Conservation (phyloP, 2,329 filamentous ascomycete species). For the Cladosporium sp. region DNA sequence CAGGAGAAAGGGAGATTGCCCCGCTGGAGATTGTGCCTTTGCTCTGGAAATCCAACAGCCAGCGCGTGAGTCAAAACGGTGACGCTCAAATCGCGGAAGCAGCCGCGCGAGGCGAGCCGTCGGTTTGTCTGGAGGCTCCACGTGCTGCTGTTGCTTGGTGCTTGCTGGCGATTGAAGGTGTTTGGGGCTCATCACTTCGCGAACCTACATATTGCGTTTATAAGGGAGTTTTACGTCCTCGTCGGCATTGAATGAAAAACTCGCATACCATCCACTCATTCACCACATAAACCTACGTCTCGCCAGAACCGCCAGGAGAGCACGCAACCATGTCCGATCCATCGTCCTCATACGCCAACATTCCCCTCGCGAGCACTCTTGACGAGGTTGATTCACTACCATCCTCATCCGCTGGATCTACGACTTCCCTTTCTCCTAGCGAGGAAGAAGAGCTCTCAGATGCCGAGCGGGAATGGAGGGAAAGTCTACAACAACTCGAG, state of each 20-base stretch:
- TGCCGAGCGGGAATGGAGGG: slow-evolving; percentile 91
- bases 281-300: too few relatives aligned
- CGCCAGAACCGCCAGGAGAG: too few relatives aligned
- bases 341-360: slow-evolving; percentile 49
- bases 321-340: slow-evolving; percentile 36
- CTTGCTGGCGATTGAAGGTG: too few relatives aligned
- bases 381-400: slow-evolving; percentile 48
- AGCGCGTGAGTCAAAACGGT: slow-evolving; percentile 5
- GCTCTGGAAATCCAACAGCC: slow-evolving; percentile 4
- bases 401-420: slow-evolving; percentile 45
- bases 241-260: too few relatives aligned
- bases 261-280: too few relatives aligned
- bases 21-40: slow-evolving; percentile 7
- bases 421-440: slow-evolving; percentile 44
- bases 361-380: slow-evolving; percentile 22
- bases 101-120: not conserved
- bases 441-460: slow-evolving; percentile 61
- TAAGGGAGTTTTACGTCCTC: too few relatives aligned
- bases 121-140: not conserved
- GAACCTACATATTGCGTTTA: too few relatives aligned
- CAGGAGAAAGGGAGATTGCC: slow-evolving; percentile 10
- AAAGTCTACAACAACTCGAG: slow-evolving; percentile 89
- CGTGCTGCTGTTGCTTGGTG: not conserved
- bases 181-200: too few relatives aligned
- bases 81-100: slow-evolving; percentile 1